These are phyloP conservation scores for Neonectria faginata DNA, from an alignment of 2,329 filamentous ascomycete species.

Conservation along the genomic window DNA sequence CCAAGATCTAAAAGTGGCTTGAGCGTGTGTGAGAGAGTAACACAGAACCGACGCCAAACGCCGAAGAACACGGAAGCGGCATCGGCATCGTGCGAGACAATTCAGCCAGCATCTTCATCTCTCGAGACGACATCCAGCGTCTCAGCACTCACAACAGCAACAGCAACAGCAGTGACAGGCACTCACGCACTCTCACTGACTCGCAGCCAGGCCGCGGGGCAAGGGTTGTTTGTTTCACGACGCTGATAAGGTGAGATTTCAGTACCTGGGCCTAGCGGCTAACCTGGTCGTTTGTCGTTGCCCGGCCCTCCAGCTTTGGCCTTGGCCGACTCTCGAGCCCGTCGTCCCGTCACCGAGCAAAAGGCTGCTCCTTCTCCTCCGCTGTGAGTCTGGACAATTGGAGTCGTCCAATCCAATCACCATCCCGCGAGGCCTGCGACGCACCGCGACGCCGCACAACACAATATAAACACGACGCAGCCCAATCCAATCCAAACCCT, in stretches of 20 bases:
- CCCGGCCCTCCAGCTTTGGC: conserved; percentile 27
- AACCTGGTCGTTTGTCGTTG: conserved; percentile 29
- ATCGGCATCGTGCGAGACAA: conserved; percentile 5
- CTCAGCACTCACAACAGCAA: conserved; percentile 13
- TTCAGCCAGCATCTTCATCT: conserved; percentile 8
- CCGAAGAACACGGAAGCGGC: conserved; percentile 8
- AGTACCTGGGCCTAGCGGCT: conserved; percentile 33
- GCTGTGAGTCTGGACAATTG: conserved; percentile 13
- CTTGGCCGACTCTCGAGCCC: not conserved
- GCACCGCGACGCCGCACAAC: conserved; percentile 8
- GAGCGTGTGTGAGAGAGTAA: not conserved
- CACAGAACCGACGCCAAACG: conserved; percentile 1
- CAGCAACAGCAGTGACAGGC: conserved; percentile 21
- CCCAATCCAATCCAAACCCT: conserved; percentile 18
- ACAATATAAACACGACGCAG: not conserved
- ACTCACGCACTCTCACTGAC: conserved; percentile 1
- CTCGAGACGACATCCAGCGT: conserved; percentile 15
- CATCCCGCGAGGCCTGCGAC: conserved; percentile 14
- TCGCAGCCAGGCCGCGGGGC: conserved; percentile 26
- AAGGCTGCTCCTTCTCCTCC: not conserved
- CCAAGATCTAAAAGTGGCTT: conserved; percentile 10
- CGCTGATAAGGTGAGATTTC: conserved; percentile 42
- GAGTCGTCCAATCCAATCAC: conserved; percentile 22
- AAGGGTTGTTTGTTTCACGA: conserved; percentile 41
- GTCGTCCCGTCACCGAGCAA: not conserved